Evolutionary conservation across 1,139 yeast genomes (phyloP).

Genomic region (Pichia sp.): DNA sequence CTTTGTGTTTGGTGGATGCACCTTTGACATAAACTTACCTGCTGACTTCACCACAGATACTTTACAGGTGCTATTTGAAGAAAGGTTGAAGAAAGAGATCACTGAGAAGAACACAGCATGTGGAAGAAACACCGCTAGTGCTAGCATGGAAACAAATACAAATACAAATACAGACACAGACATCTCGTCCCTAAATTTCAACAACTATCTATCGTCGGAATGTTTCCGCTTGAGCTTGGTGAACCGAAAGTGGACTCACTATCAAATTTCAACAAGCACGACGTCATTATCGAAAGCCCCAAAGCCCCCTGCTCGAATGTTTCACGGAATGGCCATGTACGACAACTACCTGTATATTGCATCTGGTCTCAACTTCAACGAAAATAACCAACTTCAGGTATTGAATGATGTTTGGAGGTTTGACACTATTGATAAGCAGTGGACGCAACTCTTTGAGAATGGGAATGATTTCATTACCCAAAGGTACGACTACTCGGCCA

Average conservation of each 20-base stretch:
- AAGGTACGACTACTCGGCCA: slow-evolving; percentile 48
- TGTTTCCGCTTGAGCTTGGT: slow-evolving; percentile 51
- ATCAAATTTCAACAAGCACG: slow-evolving; percentile 1
- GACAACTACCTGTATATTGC: slow-evolving; percentile 47
- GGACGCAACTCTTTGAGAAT: slow-evolving; percentile 43
- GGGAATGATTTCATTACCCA: slow-evolving; percentile 21
- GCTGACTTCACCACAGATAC: slow-evolving; percentile 13
- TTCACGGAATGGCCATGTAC: slow-evolving; percentile 47
- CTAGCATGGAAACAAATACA: no score
- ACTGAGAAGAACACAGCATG: no score
- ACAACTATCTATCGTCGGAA: slow-evolving; percentile 29
- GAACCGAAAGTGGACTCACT: slow-evolving; percentile 44
- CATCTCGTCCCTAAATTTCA: slow-evolving; percentile 3
- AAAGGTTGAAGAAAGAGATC: no score
- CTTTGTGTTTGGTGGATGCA: slow-evolving; percentile 63
- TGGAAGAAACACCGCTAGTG: no score
- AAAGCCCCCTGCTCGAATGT: slow-evolving; percentile 47
- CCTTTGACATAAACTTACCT: slow-evolving; percentile 36
- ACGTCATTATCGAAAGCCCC: background rate
- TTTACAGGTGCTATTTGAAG: background rate
- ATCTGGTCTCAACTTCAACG: slow-evolving; percentile 48
- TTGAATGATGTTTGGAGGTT: slow-evolving; percentile 64
- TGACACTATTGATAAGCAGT: slow-evolving; percentile 40
- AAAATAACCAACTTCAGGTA: slow-evolving; percentile 33
- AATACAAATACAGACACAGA: background rate